Evolutionary conservation across 2,329 filamentous ascomycete species (phyloP).

Genomic region (Fusarium protoensiforme): DNA sequence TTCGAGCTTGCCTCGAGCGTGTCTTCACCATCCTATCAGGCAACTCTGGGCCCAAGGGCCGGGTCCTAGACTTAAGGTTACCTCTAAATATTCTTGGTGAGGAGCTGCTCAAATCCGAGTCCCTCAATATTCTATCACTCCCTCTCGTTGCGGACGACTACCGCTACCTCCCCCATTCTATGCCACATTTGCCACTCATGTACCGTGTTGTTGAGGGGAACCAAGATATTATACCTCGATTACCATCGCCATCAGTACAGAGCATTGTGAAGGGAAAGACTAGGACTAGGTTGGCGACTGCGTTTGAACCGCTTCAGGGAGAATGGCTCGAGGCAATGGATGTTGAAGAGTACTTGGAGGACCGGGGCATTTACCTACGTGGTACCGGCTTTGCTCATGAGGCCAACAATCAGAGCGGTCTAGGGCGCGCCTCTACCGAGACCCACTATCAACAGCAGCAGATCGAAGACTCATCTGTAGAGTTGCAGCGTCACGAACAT

Average conservation of each 20-base stretch:
- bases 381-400: no score
- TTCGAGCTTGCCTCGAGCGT: constrained; percentile 1
- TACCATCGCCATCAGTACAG: background rate
- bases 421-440: background rate
- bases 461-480: background rate
- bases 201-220: constrained; percentile 3
- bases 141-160: background rate
- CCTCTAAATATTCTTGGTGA: constrained; percentile 2
- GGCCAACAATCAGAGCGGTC: no score
- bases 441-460: background rate
- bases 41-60: background rate
- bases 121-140: background rate
- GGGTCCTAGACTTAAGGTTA: background rate
- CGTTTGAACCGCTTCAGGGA: background rate
- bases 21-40: background rate
- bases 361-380: constrained; percentile 1
- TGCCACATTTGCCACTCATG: background rate
- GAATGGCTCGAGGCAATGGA: constrained; percentile 13
- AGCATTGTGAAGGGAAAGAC: background rate
- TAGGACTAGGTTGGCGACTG: background rate
- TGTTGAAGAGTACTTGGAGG: constrained; percentile 19
- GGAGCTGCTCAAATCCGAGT: background rate
- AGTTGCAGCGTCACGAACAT: background rate
- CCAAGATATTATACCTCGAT: background rate
- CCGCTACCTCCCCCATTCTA: background rate